Conservation (phyloP, 306 rosid genomes). For the Malus fusca region DNA sequence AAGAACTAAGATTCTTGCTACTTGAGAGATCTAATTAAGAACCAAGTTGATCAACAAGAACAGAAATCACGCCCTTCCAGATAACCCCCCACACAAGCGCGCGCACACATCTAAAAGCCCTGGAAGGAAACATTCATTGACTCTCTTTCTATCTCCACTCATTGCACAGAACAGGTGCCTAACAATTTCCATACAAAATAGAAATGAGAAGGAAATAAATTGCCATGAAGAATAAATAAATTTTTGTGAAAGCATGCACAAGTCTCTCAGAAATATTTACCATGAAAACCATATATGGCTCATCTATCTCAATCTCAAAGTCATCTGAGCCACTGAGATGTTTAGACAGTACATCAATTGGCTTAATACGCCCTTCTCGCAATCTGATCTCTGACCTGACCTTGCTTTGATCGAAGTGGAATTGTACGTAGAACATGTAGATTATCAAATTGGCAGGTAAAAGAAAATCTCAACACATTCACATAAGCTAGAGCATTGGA, state of each 20-base stretch:
- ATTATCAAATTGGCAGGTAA: conserved; percentile 10
- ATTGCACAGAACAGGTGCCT: not conserved
- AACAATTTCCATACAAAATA: not conserved
- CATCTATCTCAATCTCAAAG: conserved; percentile 77
- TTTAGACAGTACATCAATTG: conserved; percentile 84
- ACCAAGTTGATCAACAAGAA: not conserved
- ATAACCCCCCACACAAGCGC: not conserved
- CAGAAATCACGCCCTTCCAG: not conserved
- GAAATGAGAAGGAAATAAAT: not conserved
- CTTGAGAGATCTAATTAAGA: not conserved
- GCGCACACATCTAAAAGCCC: not conserved
- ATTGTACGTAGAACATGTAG: conserved; percentile 40
- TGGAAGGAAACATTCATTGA: not conserved
- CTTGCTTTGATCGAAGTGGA: conserved; percentile 98
- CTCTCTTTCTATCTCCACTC: not conserved
- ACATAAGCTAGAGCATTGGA: not conserved
- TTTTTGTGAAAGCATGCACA: not conserved
- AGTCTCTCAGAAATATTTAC: conserved; percentile 28
- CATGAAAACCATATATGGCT: conserved; percentile 95
- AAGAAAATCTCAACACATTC: conserved; percentile 9
- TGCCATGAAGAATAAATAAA: not conserved
- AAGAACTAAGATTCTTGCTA: not conserved
- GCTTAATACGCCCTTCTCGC: conserved; percentile 93
- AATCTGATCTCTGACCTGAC: conserved; percentile 92
- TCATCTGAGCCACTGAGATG: conserved; percentile 82